Percentiles rank a stretch among this genome's conserved stretches.
Evolutionary conservation across 2,329 filamentous ascomycete genomes (phyloP).

Genomic region (Fusarium annulatum): DNA sequence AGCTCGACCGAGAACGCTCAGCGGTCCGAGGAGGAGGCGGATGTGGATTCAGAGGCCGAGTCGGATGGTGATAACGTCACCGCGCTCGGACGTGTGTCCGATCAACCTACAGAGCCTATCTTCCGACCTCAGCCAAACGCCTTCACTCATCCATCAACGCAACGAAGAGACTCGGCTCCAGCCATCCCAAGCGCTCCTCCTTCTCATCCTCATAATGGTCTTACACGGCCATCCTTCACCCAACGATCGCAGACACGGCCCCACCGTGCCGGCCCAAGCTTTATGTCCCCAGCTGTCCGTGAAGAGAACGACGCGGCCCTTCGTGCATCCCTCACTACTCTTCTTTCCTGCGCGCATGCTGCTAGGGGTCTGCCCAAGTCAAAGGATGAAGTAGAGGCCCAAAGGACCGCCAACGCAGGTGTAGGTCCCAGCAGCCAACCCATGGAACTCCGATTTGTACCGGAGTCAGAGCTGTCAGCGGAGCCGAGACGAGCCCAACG

Average conservation of each 20-base stretch:
- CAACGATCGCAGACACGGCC: constrained; percentile 60
- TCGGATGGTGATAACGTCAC: constrained; percentile 81
- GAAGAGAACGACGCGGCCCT: constrained; percentile 94
- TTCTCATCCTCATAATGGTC: constrained; percentile 61
- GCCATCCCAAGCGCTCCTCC: constrained; percentile 57
- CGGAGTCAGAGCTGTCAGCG: constrained; percentile 68
- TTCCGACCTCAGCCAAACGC: constrained; percentile 93
- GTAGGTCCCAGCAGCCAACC: constrained; percentile 63
- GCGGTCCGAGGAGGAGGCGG: constrained; percentile 52
- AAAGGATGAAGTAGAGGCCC: constrained; percentile 57
- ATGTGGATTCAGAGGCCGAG: constrained; percentile 60
- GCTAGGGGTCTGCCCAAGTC: constrained; percentile 83
- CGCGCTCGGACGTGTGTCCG: constrained; percentile 74
- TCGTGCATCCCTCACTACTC: constrained; percentile 90
- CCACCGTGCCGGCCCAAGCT: constrained; percentile 64
- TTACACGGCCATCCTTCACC: constrained; percentile 61
- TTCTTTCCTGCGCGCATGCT: constrained; percentile 93
- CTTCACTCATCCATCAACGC: constrained; percentile 79
- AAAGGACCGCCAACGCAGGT: constrained; percentile 49
- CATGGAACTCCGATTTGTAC: constrained; percentile 68
- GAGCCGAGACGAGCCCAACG: constrained; percentile 45
- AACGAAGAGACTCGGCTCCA: constrained; percentile 62
- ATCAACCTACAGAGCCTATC: constrained; percentile 61
- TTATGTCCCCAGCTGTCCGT: constrained; percentile 79
- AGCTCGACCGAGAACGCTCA: constrained; percentile 67